A percentile compares a stretch with the other conserved stretches of the same genome.
Conservation (phyloP, 495 filamentous ascomycete species). For the Podospora conica region DNA sequence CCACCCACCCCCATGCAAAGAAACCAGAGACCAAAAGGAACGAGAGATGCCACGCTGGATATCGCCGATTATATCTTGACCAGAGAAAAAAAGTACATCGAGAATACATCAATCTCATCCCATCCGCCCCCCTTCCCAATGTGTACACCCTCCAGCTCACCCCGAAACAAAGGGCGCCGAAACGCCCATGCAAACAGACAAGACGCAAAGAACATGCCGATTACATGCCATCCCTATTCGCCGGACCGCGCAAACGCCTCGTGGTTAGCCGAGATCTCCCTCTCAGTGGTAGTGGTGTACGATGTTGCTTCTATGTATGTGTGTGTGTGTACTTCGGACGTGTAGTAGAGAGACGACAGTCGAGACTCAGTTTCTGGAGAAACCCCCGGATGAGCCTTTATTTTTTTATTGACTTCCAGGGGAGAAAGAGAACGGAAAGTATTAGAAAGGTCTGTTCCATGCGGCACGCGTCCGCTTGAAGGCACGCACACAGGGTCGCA, state of each 20-base stretch:
- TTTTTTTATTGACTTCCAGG: slow-evolving; percentile 6
- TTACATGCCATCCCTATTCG: slow-evolving; percentile 12
- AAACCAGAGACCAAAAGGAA: neutral
- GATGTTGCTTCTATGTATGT: neutral
- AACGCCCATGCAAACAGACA: neutral
- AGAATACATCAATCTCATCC: neutral
- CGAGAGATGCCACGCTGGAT: neutral
- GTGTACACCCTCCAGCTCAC: too few relatives aligned
- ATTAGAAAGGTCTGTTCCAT: neutral
- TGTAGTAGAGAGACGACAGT: neutral
- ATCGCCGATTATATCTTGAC: neutral
- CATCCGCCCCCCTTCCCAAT: neutral
- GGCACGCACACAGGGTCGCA: neutral
- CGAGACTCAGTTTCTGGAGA: slow-evolving; percentile 9
- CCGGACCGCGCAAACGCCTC: neutral
- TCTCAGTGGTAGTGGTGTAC: neutral
- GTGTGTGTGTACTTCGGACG: neutral
- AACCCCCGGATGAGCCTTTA: slow-evolving; percentile 8
- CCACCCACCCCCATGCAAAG: neutral
- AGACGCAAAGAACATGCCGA: neutral
- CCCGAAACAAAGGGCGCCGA: neutral
- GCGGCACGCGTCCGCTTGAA: slow-evolving; percentile 1
- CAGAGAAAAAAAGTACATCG: neutral
- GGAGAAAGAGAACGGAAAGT: neutral
- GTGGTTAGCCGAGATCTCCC: slow-evolving; percentile 2